Conservation (phyloP, 192 early-diverging fungal species). For the Coemansia erecta region DNA sequence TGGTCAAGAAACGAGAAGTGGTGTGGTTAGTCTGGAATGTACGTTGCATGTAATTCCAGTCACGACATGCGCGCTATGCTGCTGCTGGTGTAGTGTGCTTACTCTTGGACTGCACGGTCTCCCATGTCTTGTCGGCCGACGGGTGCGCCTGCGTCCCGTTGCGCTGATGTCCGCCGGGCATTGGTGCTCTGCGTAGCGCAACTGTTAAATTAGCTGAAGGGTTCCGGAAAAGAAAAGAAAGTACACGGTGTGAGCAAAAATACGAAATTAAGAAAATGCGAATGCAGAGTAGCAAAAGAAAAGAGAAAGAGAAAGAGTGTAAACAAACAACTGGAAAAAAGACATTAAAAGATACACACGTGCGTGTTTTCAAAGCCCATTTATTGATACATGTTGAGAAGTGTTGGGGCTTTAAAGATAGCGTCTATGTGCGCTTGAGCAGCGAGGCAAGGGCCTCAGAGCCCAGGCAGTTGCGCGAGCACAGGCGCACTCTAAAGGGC, state of each 20-base stretch:
- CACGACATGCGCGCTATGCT: too few species aligned
- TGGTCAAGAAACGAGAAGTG: background rate
- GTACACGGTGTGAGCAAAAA: too few species aligned
- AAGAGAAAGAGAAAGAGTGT: background rate
- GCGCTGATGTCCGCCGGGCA: slow-evolving; percentile 37
- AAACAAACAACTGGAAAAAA: background rate
- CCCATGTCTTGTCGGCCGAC: slow-evolving; percentile 64
- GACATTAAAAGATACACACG: background rate
- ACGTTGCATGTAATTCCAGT: too few species aligned
- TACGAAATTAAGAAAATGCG: background rate
- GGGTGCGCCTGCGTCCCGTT: slow-evolving; percentile 14
- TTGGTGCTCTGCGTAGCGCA: background rate
- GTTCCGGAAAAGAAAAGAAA: background rate
- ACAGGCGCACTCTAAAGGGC: slow-evolving; percentile 36
- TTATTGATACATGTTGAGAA: too few species aligned
- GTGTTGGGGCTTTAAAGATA: too few species aligned
- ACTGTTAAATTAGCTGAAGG: background rate
- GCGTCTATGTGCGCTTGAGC: background rate
- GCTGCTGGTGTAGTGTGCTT: slow-evolving; percentile 24
- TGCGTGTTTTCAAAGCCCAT: too few species aligned
- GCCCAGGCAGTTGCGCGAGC: slow-evolving; percentile 34
- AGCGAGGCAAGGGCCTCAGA: background rate
- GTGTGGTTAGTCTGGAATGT: background rate
- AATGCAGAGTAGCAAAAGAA: background rate
- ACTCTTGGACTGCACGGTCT: slow-evolving; percentile 92